Conservation (phyloP, 2,329 filamentous ascomycete genomes). For the Alternaria solani region DNA sequence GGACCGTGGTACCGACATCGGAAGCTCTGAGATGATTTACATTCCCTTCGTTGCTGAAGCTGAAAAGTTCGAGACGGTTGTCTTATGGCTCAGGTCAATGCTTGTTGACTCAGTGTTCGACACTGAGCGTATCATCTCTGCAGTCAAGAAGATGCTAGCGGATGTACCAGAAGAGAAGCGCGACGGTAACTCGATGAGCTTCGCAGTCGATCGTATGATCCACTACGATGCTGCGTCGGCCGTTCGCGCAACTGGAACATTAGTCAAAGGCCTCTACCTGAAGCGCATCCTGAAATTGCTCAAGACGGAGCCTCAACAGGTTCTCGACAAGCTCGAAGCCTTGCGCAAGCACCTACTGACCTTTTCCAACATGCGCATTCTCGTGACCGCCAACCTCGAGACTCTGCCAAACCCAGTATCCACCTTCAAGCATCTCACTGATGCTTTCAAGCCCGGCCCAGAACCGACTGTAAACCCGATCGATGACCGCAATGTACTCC, state of each 20-base stretch:
- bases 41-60: constrained; percentile 87
- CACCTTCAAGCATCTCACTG: constrained; percentile 73
- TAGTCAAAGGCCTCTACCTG: constrained; percentile 88
- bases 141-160: constrained; percentile 81
- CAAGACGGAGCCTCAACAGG: constrained; percentile 74
- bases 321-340: constrained; percentile 79
- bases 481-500: constrained; percentile 71
- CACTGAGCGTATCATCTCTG: constrained; percentile 66
- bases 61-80: constrained; percentile 82
- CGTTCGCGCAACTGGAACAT: constrained; percentile 77
- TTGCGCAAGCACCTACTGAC: constrained; percentile 79
- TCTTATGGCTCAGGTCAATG: constrained; percentile 84
- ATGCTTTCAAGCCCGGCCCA: constrained; percentile 59
- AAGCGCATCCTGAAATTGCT: constrained; percentile 85
- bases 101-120: constrained; percentile 93
- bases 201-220: constrained; percentile 74
- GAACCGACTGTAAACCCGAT: constrained; percentile 71
- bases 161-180: constrained; percentile 94
- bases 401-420: constrained; percentile 78
- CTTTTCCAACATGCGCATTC: constrained; percentile 83
- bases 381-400: constrained; percentile 82
- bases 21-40: constrained; percentile 81
- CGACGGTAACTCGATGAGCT: constrained; percentile 74
- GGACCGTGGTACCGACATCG: constrained; percentile 71
- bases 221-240: constrained; percentile 81